Conservation (phyloP, 2,329 filamentous ascomycete genomes). For the Hypoxylon sp. region DNA sequence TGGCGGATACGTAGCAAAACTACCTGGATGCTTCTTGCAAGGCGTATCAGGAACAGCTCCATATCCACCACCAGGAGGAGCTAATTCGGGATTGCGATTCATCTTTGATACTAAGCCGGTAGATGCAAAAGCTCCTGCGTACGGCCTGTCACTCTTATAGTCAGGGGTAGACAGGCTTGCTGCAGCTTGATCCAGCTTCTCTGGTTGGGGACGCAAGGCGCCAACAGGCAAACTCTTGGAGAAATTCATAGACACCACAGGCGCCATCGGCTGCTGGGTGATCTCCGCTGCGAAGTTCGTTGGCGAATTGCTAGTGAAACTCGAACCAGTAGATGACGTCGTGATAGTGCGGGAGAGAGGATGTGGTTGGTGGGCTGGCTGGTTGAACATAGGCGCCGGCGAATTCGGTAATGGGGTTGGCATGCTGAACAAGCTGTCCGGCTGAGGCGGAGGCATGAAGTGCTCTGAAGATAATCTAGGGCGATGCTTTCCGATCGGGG, state of each 20-base stretch:
- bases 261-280: constrained; percentile 66
- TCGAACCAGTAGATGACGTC: constrained; percentile 87
- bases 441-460: constrained; percentile 74
- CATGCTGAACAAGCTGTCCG: constrained; percentile 75
- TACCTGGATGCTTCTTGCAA: constrained; percentile 85
- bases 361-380: constrained; percentile 73
- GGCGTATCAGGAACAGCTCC: constrained; percentile 89
- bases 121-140: constrained; percentile 90
- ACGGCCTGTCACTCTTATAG: constrained; percentile 82
- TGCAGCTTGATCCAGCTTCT: constrained; percentile 36
- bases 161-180: constrained; percentile 79
- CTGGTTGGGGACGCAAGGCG: constrained; percentile 50
- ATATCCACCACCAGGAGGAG: constrained; percentile 68
- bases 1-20: constrained; percentile 77
- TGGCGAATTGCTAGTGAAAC: constrained; percentile 77
- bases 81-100: constrained; percentile 84
- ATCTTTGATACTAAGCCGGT: constrained; percentile 96
- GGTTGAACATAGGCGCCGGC: constrained; percentile 66
- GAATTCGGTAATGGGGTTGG: constrained; percentile 67
- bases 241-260: constrained; percentile 67
- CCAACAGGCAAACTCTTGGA: constrained; percentile 79
- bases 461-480: constrained; percentile 86
- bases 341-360: constrained; percentile 89
- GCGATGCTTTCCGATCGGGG: constrained; percentile 72
- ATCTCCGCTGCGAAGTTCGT: constrained; percentile 72